phyloP scores from a whole-genome alignment of 179 eudicot genomes.

The Beta lomatogona region DNA sequence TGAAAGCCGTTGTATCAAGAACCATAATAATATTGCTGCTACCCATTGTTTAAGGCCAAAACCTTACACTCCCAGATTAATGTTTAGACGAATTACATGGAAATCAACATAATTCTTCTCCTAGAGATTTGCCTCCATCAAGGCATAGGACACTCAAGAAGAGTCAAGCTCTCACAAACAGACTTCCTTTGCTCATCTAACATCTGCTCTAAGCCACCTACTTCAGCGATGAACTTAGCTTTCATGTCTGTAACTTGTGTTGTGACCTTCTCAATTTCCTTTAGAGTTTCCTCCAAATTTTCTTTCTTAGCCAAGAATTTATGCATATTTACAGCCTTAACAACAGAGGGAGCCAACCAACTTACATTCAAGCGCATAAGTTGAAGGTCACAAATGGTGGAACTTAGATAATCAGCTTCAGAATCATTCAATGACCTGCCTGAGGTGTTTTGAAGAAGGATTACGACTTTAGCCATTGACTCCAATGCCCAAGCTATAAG shows the following conservation, averaged over 20 bases:
- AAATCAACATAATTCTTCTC: too few species aligned
- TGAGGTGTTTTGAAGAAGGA: constrained; percentile 9
- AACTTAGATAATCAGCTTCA: constrained; percentile 1
- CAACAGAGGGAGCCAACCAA: background rate
- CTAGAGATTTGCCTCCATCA: background rate
- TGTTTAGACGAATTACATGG: too few species aligned
- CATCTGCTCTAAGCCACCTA: background rate
- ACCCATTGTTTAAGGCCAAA: too few species aligned
- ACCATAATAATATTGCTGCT: too few species aligned
- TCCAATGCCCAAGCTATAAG: constrained; percentile 8
- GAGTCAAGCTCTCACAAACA: background rate
- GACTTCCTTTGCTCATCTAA: background rate
- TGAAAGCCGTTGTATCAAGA: too few species aligned
- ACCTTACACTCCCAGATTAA: too few species aligned
- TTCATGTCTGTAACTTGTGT: background rate
- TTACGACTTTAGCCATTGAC: constrained; percentile 11
- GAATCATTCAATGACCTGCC: background rate
- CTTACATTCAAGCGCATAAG: background rate
- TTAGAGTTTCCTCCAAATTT: background rate
- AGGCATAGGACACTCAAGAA: background rate
- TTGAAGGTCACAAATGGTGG: constrained; percentile 16
- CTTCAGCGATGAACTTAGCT: constrained; percentile 8
- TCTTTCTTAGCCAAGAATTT: background rate
- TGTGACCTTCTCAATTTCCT: background rate
- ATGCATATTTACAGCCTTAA: background rate